A percentile compares a stretch with the other conserved stretches of the same genome.
phyloP scores from a whole-genome alignment of 306 rosid genomes.

The Dryas drummondii region DNA sequence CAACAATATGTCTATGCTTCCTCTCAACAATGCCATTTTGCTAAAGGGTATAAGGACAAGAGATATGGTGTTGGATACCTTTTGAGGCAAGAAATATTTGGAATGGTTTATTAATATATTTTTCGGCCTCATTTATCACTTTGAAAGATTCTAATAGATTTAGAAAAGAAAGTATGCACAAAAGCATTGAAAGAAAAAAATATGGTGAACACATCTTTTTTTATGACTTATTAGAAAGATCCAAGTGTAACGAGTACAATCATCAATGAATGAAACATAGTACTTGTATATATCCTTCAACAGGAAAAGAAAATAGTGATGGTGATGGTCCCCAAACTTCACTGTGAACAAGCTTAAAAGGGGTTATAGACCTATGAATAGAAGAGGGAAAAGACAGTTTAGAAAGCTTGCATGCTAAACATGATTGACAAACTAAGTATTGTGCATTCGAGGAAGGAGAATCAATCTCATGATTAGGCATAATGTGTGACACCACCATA shows the following conservation, averaged over 20 bases:
- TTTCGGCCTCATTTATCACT: too few relatives aligned
- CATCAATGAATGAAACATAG: background rate
- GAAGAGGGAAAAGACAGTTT: too few relatives aligned
- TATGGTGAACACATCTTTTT: background rate
- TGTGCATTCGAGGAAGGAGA: too few relatives aligned
- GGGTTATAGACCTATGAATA: too few relatives aligned
- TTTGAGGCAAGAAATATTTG: background rate
- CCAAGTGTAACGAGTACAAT: background rate
- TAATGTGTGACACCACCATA: too few relatives aligned
- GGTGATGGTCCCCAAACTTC: too few relatives aligned
- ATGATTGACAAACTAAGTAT: too few relatives aligned
- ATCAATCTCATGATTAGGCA: too few relatives aligned
- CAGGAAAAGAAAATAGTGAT: too few relatives aligned
- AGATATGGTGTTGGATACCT: background rate
- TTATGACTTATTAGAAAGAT: background rate
- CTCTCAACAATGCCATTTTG: background rate
- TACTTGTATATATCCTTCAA: background rate
- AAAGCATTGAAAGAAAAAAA: background rate
- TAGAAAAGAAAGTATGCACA: too few relatives aligned
- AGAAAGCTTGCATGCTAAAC: too few relatives aligned
- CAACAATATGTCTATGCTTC: background rate
- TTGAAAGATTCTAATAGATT: background rate
- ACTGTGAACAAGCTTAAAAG: too few relatives aligned
- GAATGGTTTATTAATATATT: background rate
- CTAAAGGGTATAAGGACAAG: background rate